Base-by-base conservation (phyloP, 2,329 filamentous ascomycete genomes). In the Teratosphaeria gauchensis region DNA sequence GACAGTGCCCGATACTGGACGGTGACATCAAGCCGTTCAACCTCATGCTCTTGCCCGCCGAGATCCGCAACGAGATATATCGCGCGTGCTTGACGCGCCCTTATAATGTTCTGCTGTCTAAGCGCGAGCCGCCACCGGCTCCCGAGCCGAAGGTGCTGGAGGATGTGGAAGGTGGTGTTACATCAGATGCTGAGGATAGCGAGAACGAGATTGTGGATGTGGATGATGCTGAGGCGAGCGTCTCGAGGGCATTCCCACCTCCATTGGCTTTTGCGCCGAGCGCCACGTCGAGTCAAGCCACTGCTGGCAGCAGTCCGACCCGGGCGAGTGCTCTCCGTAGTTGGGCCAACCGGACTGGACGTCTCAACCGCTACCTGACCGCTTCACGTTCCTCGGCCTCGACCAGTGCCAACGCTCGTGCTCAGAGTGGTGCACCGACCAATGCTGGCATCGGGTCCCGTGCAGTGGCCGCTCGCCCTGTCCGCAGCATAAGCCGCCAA, bases 21-120 rank as follows among this genome's bases (percentile, higher is more conserved):
- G 62, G 63, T 57, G 60, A 66, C 56, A 57, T 58, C 33, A 63
- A 61, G 32, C 61, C 63, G 3, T 69, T 78, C 61, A 71, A 69
- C 0, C 72, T 78, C 61, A 74, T 76, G 71, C 63, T 71, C 12
- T 66, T 78, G n/a, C 75, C 76, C 2, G 71, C 76, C n/a, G 77
- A 78, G 63, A 69, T 78, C n/a, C 71, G 76, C 19, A 65, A 77
- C 21, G 70, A 75, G 59, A 74, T 79, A 58, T 79, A 78, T 64
- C 69, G 75, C 58, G 68, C 67, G 28, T 71, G 69, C 55, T 56
- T 71, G 57, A 71, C 68, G 11, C 59, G 69, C 30, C 69, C 69
- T 2, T 71, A 66, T 61, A 66, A 68, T 28, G 67, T 71, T 48
- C 48, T 69, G 57, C 63, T 71, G 53, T 68, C 68, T 30, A 68